A percentile compares a stretch with the other conserved stretches of the same genome.
Evolutionary conservation across 306 rosid species (phyloP).

Genomic region (Glycine tomentella): DNA sequence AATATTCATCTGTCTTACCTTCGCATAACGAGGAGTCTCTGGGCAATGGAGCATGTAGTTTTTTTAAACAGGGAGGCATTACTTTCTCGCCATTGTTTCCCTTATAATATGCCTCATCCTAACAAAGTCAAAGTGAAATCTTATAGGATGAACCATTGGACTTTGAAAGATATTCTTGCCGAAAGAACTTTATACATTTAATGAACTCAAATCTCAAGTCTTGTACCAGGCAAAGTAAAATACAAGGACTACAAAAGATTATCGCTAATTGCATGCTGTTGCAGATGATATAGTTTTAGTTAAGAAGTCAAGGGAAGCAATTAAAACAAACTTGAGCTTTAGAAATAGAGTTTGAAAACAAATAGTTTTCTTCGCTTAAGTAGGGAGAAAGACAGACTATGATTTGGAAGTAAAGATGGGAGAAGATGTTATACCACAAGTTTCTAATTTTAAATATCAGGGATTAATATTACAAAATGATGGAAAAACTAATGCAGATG

Average conservation of each 20-base stretch:
- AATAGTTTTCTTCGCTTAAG: neutral
- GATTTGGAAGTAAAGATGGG: neutral
- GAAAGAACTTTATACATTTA: neutral
- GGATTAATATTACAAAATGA: neutral
- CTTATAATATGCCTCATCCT: neutral
- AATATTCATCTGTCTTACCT: too few species aligned
- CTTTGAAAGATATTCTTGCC: neutral
- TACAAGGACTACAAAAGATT: neutral
- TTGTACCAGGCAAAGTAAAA: neutral
- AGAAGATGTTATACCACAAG: neutral
- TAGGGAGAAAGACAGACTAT: neutral
- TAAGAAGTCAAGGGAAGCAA: neutral
- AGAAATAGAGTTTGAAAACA: neutral
- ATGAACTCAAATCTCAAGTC: too few species aligned
- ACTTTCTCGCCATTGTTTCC: neutral
- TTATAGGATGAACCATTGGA: conserved; percentile 2
- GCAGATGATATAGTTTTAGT: neutral
- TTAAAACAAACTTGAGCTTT: neutral
- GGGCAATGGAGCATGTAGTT: too few species aligned
- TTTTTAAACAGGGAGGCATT: neutral
- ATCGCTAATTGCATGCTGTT: neutral
- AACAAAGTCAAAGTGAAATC: neutral
- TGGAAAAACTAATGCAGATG: neutral
- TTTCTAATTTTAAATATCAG: neutral
- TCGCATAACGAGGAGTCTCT: too few species aligned